Evolutionary conservation across 2,329 filamentous ascomycete species (phyloP).

Genomic region (Knoxdaviesia capensis): DNA sequence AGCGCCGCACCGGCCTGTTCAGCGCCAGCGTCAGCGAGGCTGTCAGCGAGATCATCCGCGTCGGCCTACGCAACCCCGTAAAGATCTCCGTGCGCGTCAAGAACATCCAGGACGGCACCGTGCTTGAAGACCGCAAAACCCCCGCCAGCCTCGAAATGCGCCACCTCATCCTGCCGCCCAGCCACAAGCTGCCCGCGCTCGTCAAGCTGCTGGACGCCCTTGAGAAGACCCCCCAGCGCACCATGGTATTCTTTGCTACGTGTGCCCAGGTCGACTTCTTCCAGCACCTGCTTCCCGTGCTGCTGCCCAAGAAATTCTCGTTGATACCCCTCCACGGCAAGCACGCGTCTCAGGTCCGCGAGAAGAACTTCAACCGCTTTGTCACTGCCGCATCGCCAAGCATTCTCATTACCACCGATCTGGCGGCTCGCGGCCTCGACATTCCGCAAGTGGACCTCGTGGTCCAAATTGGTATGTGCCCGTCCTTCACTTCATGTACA

Average conservation of each 20-base stretch:
- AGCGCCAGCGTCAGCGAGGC: conserved; percentile 93
- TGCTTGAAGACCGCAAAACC: conserved; percentile 63
- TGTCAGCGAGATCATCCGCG: conserved; percentile 77
- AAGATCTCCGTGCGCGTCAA: conserved; percentile 91
- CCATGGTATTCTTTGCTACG: conserved; percentile 82
- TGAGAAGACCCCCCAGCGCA: conserved; percentile 58
- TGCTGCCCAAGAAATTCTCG: conserved; percentile 48
- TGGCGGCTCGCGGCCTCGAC: conserved; percentile 77
- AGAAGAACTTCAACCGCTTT: conserved; percentile 74
- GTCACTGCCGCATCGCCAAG: conserved; percentile 53
- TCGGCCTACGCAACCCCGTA: conserved; percentile 82
- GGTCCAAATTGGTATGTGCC: conserved; percentile 43
- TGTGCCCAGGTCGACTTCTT: conserved; percentile 94
- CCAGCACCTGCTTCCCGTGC: conserved; percentile 51
- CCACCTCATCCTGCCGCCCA: conserved; percentile 56
- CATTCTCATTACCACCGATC: conserved; percentile 78
- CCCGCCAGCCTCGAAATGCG: conserved; percentile 86
- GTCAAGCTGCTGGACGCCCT: conserved; percentile 48
- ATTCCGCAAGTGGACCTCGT: conserved; percentile 85
- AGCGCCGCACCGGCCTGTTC: conserved; percentile 81
- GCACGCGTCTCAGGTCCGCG: conserved; percentile 67
- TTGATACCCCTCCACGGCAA: conserved; percentile 81
- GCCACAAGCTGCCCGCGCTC: conserved; percentile 61
- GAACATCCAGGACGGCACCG: conserved; percentile 40
- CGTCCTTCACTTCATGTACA: no score